Percentiles rank a stretch among this genome's conserved stretches.
phyloP scores from a whole-genome alignment of 768 basidiomycete species.

The Agaricus sinodeliciosus region DNA sequence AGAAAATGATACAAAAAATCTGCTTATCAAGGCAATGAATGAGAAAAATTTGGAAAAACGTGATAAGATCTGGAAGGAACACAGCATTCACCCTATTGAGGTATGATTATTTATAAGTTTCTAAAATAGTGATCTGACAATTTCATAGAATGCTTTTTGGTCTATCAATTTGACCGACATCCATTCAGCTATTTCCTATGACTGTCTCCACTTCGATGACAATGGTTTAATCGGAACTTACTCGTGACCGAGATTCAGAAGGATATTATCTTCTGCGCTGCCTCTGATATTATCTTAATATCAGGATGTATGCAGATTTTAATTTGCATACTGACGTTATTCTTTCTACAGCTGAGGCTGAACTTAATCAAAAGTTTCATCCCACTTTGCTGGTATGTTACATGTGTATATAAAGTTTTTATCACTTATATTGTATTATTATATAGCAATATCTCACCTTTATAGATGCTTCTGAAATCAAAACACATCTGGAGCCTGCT shows the following conservation, averaged over 20 bases:
- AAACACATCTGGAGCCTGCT: no score
- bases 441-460: neutral
- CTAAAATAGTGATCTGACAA: no score
- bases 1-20: conserved; percentile 12
- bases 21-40: conserved; percentile 9
- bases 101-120: no score
- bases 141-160: no score
- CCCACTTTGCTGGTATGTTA: conserved; percentile 16
- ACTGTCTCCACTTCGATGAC: no score
- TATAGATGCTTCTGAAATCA: no score
- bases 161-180: no score
- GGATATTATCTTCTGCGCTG: conserved; percentile 21
- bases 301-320: conserved; percentile 22
- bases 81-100: conserved; percentile 17
- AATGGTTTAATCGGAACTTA: neutral
- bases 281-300: conserved; percentile 19
- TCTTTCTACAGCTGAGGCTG: conserved; percentile 15
- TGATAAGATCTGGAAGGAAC: conserved; percentile 18
- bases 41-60: neutral
- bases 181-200: no score
- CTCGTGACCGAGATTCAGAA: neutral
- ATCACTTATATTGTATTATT: no score
- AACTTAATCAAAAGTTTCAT: conserved; percentile 8
- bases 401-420: neutral
- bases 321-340: conserved; percentile 29